Conservation (phyloP, 108 stramenopile species). For the Tribonema minus region DNA sequence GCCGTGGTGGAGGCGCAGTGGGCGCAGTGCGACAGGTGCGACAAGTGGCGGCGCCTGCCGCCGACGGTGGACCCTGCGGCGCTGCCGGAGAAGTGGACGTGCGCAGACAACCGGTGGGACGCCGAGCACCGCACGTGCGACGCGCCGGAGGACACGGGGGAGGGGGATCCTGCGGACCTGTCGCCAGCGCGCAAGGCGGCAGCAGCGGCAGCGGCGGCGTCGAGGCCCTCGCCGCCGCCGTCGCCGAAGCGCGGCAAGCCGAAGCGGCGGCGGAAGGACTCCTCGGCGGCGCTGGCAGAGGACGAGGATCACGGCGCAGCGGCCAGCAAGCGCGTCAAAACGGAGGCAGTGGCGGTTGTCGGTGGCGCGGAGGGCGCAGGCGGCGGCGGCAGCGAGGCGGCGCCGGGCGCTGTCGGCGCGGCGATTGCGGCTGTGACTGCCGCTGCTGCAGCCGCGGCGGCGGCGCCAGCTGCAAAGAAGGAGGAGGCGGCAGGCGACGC, state of each 20-base stretch:
- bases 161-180: neutral
- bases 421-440: too few species aligned
- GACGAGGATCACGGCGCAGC: too few species aligned
- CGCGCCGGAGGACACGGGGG: neutral
- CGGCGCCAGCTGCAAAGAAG: too few species aligned
- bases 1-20: conserved; percentile 24
- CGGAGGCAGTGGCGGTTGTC: too few species aligned
- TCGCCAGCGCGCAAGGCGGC: neutral
- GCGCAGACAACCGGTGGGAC: neutral
- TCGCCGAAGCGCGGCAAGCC: too few species aligned
- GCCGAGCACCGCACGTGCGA: neutral
- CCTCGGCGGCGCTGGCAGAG: too few species aligned
- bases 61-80: conserved; percentile 2
- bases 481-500: too few species aligned
- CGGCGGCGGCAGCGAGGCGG: neutral
- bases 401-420: neutral
- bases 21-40: conserved; percentile 53
- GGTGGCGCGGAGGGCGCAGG: too few species aligned
- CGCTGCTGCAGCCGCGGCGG: too few species aligned
- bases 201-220: neutral
- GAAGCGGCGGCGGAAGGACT: too few species aligned
- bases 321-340: neutral
- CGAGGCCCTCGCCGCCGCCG: neutral
- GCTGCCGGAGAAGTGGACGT: conserved; percentile 52
- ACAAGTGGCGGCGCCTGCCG: conserved; percentile 52